phyloP scores from a whole-genome alignment of 768 basidiomycete genomes.

The Boletellus ananas region DNA sequence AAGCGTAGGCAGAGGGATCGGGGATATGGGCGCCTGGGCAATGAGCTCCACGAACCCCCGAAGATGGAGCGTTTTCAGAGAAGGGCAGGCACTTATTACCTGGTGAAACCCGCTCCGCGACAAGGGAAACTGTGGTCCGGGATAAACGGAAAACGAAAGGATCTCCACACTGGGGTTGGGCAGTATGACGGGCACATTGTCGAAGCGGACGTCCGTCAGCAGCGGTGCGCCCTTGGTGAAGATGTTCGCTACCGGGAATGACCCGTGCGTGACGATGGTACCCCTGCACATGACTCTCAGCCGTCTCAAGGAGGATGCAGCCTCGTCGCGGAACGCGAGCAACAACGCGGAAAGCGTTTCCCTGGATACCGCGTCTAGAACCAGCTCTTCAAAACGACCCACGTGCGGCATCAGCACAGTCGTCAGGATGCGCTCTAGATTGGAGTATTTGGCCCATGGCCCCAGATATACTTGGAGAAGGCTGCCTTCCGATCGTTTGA shows the following conservation, averaged over 20 bases:
- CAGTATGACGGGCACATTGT: conserved; percentile 27
- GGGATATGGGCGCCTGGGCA: conserved; percentile 15
- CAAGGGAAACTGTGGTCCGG: conserved; percentile 31
- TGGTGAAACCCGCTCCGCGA: conserved; percentile 22
- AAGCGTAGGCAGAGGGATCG: conserved; percentile 23
- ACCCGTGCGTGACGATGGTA: conserved; percentile 25
- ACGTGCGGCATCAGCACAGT: conserved; percentile 29
- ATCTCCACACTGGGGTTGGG: conserved; percentile 19
- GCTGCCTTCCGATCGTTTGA: conserved; percentile 29
- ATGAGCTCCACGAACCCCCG: conserved; percentile 31
- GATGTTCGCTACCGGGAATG: conserved; percentile 19
- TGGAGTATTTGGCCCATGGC: conserved; percentile 32
- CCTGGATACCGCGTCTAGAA: conserved; percentile 30
- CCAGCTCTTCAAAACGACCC: conserved; percentile 26
- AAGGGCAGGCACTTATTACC: conserved; percentile 18
- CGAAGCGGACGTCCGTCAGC: conserved; percentile 32
- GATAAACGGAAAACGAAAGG: conserved; percentile 33
- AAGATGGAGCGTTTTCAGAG: conserved; percentile 23
- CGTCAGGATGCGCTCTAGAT: conserved; percentile 22
- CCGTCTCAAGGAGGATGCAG: conserved; percentile 25
- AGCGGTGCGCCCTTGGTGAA: conserved; percentile 32
- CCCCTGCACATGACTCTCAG: conserved; percentile 31
- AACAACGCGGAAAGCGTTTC: conserved; percentile 26
- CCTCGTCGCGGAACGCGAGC: conserved; percentile 21
- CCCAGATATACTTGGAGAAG: conserved; percentile 32